Evolutionary conservation across 2,329 filamentous ascomycete genomes (phyloP), one percentile per base, ranked within the genome.

Genomic region (Aureobasidium vineae): DNA sequence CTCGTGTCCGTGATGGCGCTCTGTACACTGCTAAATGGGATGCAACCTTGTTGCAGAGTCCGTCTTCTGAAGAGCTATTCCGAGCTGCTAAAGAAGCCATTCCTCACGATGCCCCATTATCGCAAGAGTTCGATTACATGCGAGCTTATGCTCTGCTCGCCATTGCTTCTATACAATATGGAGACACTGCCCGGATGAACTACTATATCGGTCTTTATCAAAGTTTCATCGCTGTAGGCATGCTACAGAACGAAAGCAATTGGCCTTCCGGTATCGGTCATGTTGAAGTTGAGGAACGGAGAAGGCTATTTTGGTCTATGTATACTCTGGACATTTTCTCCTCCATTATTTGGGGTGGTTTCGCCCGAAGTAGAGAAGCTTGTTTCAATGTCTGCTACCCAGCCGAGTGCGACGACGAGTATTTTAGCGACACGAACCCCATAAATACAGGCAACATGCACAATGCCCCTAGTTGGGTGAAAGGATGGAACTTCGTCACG

Each of bases 401-500:
- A 2, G 79, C 74, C 5, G 80, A 80, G 67, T 64, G 78, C 3
- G 78, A 82, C 56, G 81, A 83, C 67, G 79, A 80, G 47, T 47
- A 52, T 53, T 57, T 67, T 40, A 64, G 68, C 52, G 63, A 74
- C 75, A 45, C 78, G 80, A 41, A 75, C 71, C 21, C 68, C 71
- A 23, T 63, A 68, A 47, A 74, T 31, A 49, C 57, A 65, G 47
- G 26, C 43, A 8, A 65, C 5, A 31, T n/a, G 28, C 19, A 28
- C 15, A 50, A n/a, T 33, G 60, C 21, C 10, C 56, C 63, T 28
- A 76, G 75, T 65, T 85, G 83, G 83, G 72, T 85, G 10, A 77
- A 77, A 47, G 83, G 83, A 19, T 84, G 82, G 82, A 85, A 85
- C 72, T 84, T 84, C 66, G 83, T 80, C n/a, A 84, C 82, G 0